These are phyloP conservation scores for Climacium dendroides DNA, from an alignment of 225 moss, liverwort and hornwort species.

Conservation along the genomic window DNA sequence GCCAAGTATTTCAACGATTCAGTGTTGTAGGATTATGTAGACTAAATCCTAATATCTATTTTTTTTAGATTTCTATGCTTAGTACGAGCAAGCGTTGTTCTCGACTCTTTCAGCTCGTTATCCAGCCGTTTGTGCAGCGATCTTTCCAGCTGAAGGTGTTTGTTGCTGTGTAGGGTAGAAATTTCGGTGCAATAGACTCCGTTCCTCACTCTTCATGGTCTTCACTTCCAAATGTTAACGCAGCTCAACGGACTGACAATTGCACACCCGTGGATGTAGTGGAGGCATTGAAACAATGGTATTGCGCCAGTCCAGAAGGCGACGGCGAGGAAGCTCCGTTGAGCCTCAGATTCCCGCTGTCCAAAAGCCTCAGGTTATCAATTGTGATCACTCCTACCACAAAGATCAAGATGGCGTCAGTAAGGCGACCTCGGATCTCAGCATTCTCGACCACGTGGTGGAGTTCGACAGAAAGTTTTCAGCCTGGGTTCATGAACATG, in stretches of 20 bases:
- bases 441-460: slow-evolving; percentile 20
- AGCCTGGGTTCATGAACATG: slow-evolving; percentile 44
- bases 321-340: neutral
- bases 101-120: neutral
- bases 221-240: neutral
- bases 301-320: neutral
- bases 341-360: neutral
- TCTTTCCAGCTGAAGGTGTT: neutral
- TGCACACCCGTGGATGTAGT: neutral
- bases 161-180: neutral
- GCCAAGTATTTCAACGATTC: neutral
- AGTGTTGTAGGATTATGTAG: neutral
- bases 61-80: neutral
- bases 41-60: neutral
- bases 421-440: neutral
- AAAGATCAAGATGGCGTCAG: neutral
- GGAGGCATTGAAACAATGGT: neutral
- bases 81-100: neutral
- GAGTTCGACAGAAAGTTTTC: slow-evolving; percentile 55
- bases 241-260: neutral
- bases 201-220: neutral
- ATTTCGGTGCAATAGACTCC: neutral
- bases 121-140: neutral
- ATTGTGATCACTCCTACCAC: neutral
- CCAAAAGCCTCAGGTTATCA: neutral